Base-by-base conservation (phyloP, 2,329 filamentous ascomycete genomes). In the Hypoxylon sp. region DNA sequence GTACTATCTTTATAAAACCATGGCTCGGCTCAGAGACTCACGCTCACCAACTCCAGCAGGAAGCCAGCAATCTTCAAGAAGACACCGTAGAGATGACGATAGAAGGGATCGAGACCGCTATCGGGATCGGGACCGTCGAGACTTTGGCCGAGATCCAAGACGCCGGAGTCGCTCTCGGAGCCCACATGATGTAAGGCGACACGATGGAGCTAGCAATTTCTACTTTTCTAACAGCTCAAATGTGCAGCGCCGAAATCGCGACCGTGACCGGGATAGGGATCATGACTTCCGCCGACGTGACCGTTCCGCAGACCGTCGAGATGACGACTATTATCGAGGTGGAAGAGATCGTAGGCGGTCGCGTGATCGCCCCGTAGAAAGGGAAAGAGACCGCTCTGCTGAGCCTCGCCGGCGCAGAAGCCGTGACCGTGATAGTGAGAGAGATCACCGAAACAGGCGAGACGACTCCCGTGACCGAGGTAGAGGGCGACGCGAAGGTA, bases 31-130 rank as follows among this genome's bases (percentile, higher is more conserved):
- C 83, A 88, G 85, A 86, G 86, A 88, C 85, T 88, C 87, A 84
- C 87, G 92, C 92, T 95, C 92, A 94, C 93, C 92, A 92, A 94
- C 91, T 90, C 92, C 92, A 91, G 90, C 91, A 94, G 92, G 92
- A 89, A 94, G 92, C 87, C 90, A 92, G 80, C 87, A 88, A 82
- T 90, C 89, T 82, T 89, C 90, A 78, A 90, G 89, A 84, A 91
- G 89, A 83, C 88, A 82, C 78, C 87, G 86, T 76, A 87, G 89
- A 81, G 85, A 87, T 81, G 86, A 87, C 80, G 84, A 82, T 74
- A 88, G 89, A 80, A 87, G 81, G 80, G 86, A 81, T 71, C 81
- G 84, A 76, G 84, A 85, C 73, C 84, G 79, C 46, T 81, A 84
- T 64, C 81, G 83, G 59, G 84, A 85, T 63, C 80, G 83, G 54